These are phyloP conservation scores for Fibroporia radiculosa DNA, from an alignment of 768 basidiomycete species.

Conservation along the genomic window DNA sequence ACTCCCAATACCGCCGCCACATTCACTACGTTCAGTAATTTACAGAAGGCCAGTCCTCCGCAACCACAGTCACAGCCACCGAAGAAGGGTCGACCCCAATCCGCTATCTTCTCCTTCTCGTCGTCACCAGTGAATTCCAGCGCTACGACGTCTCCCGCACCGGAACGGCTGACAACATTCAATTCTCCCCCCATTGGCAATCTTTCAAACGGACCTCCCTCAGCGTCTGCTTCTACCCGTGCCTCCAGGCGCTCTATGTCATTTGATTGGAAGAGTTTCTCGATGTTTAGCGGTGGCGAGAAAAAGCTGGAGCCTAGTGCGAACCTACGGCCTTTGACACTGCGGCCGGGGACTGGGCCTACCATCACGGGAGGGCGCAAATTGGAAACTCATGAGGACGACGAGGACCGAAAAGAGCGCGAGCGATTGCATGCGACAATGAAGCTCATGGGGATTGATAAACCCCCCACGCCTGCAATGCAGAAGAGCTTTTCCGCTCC, in stretches of 20 bases:
- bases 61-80: conserved; percentile 17
- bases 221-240: conserved; percentile 17
- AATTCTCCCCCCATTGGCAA: conserved; percentile 18
- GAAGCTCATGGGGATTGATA: conserved; percentile 88
- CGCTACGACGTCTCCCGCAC: conserved; percentile 29
- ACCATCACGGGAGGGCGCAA: conserved; percentile 64
- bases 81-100: conserved; percentile 53
- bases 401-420: conserved; percentile 82
- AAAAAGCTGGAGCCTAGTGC: conserved; percentile 48
- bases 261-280: conserved; percentile 77
- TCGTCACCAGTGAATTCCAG: conserved; percentile 22
- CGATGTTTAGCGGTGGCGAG: conserved; percentile 57
- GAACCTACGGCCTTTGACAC: conserved; percentile 62
- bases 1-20: conserved; percentile 38
- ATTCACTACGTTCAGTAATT: conserved; percentile 19
- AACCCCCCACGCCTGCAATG: conserved; percentile 39
- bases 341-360: conserved; percentile 54
- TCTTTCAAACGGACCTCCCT: conserved; percentile 15
- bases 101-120: conserved; percentile 39
- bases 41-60: conserved; percentile 19
- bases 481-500: conserved; percentile 37
- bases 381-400: conserved; percentile 84
- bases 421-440: conserved; percentile 86
- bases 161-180: conserved; percentile 28
- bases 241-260: conserved; percentile 69